Conservation (phyloP, 2,329 filamentous ascomycete species). For the Neofusicoccum umdonicola region DNA sequence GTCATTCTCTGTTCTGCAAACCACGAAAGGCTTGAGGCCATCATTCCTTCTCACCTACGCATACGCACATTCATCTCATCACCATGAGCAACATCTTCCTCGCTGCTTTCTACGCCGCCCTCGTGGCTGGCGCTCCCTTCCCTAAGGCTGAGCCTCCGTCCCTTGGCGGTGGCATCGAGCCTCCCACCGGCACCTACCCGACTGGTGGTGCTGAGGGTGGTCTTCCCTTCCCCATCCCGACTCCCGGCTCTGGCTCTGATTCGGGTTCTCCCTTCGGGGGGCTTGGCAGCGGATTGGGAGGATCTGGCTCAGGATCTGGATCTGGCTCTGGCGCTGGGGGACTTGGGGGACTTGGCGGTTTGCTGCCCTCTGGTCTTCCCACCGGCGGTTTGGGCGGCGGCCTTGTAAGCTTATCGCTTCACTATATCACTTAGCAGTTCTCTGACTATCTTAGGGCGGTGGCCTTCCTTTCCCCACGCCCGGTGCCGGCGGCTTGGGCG, state of each 20-base stretch:
- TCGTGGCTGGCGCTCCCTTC: constrained; percentile 7
- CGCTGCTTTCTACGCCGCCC: not conserved
- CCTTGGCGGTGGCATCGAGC: not conserved
- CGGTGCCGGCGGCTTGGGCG: no score
- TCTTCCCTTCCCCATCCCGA: not conserved
- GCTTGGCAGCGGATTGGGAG: not conserved
- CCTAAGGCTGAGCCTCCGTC: not conserved
- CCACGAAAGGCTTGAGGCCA: not conserved
- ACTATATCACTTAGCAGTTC: no score
- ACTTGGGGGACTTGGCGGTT: no score
- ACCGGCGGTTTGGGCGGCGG: no score
- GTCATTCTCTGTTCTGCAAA: constrained; percentile 4
- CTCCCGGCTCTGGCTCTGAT: not conserved
- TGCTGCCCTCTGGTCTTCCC: no score
- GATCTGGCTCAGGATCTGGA: not conserved
- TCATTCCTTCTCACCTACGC: not conserved
- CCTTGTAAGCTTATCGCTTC: no score
- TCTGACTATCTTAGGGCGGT: no score
- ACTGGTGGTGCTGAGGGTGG: not conserved
- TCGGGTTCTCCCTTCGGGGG: not conserved
- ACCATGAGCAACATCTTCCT: constrained; percentile 4
- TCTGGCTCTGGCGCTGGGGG: not conserved
- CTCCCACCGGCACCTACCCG: not conserved
- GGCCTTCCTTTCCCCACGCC: no score
- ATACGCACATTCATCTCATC: not conserved